These are phyloP conservation scores for Alnus glutinosa DNA, from an alignment of 306 rosid species.

Conservation along the genomic window DNA sequence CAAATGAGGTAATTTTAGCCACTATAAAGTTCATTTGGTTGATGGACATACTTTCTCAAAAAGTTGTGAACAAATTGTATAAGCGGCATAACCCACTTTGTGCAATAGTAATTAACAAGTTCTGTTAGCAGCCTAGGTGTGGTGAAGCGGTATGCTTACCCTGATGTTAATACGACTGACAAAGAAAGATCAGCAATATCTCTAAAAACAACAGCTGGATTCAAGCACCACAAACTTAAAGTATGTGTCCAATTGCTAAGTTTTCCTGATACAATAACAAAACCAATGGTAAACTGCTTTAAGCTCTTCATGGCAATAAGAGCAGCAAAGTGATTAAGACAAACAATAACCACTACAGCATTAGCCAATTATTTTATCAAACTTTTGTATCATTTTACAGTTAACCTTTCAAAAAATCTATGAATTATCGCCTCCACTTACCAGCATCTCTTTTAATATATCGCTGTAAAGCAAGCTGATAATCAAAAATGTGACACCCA, in stretches of 20 bases:
- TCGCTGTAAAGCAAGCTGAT: conserved; percentile 87
- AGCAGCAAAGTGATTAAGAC: background rate
- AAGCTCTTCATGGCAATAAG: no score
- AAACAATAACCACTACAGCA: background rate
- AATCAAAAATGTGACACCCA: conserved; percentile 81
- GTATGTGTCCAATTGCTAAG: conserved; percentile 75
- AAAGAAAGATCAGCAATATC: conserved; percentile 85
- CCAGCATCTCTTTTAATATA: conserved; percentile 68
- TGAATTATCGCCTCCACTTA: conserved; percentile 32
- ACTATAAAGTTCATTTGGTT: conserved; percentile 1
- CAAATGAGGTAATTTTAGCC: conserved; percentile 17
- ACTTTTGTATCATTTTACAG: background rate
- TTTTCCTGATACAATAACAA: conserved; percentile 58
- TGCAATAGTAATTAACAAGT: background rate
- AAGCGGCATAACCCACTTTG: background rate
- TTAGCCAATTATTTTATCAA: background rate
- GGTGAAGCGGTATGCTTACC: conserved; percentile 45
- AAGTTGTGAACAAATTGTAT: background rate
- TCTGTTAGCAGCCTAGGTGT: conserved; percentile 7
- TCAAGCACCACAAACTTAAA: conserved; percentile 95
- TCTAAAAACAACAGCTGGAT: conserved; percentile 91
- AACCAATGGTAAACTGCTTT: background rate
- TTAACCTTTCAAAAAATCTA: background rate
- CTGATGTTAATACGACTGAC: conserved; percentile 88
- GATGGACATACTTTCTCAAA: background rate